Conservation (phyloP, 495 filamentous ascomycete species). For the Lasiosphaeria ovina region DNA sequence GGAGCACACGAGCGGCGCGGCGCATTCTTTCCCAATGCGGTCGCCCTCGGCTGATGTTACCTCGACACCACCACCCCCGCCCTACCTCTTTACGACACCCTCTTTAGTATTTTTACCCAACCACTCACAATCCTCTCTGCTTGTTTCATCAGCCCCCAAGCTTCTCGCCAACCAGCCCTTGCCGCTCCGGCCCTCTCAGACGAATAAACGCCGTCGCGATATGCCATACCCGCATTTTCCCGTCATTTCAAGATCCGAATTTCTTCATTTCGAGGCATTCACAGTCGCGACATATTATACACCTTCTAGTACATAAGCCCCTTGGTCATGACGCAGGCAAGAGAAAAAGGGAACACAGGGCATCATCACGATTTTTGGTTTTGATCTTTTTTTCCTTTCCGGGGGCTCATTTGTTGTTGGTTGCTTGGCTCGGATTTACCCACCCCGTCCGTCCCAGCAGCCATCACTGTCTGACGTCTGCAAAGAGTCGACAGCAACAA, state of each 20-base stretch:
- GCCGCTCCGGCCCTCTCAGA: background rate
- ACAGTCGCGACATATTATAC: background rate
- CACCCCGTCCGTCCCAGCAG: background rate
- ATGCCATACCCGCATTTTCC: background rate
- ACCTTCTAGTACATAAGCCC: conserved; percentile 1
- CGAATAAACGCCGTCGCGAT: background rate
- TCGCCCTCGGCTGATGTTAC: conserved; percentile 1
- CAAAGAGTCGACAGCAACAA: too few relatives aligned
- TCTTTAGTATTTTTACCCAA: conserved; percentile 16
- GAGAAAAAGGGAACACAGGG: background rate
- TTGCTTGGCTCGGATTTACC: background rate
- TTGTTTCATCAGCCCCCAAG: background rate
- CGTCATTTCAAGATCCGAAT: background rate
- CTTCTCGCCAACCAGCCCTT: background rate
- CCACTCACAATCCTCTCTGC: conserved; percentile 6
- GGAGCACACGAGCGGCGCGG: background rate
- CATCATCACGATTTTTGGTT: background rate
- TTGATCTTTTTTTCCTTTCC: background rate
- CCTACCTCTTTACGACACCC: background rate
- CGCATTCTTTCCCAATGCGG: background rate
- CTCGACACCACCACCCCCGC: conserved; percentile 4
- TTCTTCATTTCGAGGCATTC: background rate
- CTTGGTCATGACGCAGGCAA: background rate
- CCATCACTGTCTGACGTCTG: too few relatives aligned
- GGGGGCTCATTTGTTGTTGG: background rate